Percentiles rank a stretch among this genome's conserved stretches.
Evolutionary conservation across 1,139 yeast genomes (phyloP).

Genomic region (Arxiozyma heterogenica): DNA sequence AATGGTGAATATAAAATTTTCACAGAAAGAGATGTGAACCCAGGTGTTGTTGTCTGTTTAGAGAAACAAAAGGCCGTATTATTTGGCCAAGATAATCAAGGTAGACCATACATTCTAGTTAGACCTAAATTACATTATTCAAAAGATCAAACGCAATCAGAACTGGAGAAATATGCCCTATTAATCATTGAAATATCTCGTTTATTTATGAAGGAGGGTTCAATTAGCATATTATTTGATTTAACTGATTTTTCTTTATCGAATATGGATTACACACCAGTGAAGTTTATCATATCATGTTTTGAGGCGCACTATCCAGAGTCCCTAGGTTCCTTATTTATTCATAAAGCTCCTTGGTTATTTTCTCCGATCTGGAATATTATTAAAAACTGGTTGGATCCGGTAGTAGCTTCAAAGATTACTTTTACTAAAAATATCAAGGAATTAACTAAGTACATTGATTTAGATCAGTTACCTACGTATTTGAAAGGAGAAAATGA

Average conservation of each 20-base stretch:
- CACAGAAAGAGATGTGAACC: conserved; percentile 16
- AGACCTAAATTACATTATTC: conserved; percentile 69
- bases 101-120: conserved; percentile 62
- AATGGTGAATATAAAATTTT: conserved; percentile 49
- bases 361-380: conserved; percentile 81
- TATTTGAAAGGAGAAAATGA: conserved; percentile 60
- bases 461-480: conserved; percentile 44
- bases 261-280: conserved; percentile 78
- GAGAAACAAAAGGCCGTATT: conserved; percentile 53
- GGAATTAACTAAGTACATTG: conserved; percentile 53
- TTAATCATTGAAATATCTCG: conserved; percentile 63
- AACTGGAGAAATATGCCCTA: conserved; percentile 58
- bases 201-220: conserved; percentile 51
- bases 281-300: conserved; percentile 64
- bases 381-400: conserved; percentile 80
- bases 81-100: conserved; percentile 53
- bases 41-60: conserved; percentile 32
- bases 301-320: conserved; percentile 90
- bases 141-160: conserved; percentile 57
- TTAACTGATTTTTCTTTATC: conserved; percentile 63
- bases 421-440: conserved; percentile 54
- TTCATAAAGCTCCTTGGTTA: conserved; percentile 88
- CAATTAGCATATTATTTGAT: conserved; percentile 66
- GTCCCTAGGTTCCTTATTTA: conserved; percentile 60
- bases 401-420: conserved; percentile 77